Percentiles rank a stretch among this genome's conserved stretches.
These are phyloP conservation scores for Annulohypoxylon bovei DNA, from an alignment of 495 filamentous ascomycete genomes.

Conservation along the genomic window DNA sequence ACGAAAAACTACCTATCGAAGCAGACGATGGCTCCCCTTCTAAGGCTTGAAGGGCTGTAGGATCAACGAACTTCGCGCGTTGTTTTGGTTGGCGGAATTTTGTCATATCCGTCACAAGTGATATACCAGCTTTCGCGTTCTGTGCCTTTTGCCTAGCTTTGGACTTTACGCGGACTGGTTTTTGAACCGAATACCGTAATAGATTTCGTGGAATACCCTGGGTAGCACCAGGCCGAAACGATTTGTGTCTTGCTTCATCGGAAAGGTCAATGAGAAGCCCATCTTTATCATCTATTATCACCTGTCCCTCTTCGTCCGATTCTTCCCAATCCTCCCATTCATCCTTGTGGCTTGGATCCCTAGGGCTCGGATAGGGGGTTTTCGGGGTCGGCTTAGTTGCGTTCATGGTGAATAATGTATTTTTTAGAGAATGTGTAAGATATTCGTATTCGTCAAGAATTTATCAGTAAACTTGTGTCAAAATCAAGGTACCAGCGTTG, in stretches of 20 bases:
- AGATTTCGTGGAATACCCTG: conserved; percentile 33
- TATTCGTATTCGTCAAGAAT: background rate
- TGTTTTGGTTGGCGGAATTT: conserved; percentile 43
- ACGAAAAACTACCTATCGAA: conserved; percentile 54
- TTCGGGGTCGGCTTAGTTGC: conserved; percentile 22
- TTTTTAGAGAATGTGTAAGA: conserved; percentile 10
- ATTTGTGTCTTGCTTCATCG: conserved; percentile 23
- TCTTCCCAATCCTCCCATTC: conserved; percentile 61
- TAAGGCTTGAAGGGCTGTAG: conserved; percentile 60
- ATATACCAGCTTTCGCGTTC: conserved; percentile 70
- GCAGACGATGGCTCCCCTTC: conserved; percentile 54
- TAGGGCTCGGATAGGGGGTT: conserved; percentile 29
- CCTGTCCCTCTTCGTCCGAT: conserved; percentile 53
- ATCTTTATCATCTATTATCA: conserved; percentile 35
- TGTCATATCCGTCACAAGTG: conserved; percentile 69
- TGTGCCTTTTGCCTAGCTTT: conserved; percentile 62
- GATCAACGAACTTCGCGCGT: conserved; percentile 58
- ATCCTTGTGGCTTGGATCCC: conserved; percentile 30
- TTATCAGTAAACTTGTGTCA: conserved; percentile 18
- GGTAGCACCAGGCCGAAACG: conserved; percentile 24
- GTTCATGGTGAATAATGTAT: conserved; percentile 32
- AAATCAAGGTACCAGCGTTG: conserved; percentile 44
- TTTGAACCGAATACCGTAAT: conserved; percentile 38
- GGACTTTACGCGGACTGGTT: conserved; percentile 54
- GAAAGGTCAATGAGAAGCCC: conserved; percentile 42